Conservation (phyloP, 2,329 filamentous ascomycete species). For the Chaetomium sp. region DNA sequence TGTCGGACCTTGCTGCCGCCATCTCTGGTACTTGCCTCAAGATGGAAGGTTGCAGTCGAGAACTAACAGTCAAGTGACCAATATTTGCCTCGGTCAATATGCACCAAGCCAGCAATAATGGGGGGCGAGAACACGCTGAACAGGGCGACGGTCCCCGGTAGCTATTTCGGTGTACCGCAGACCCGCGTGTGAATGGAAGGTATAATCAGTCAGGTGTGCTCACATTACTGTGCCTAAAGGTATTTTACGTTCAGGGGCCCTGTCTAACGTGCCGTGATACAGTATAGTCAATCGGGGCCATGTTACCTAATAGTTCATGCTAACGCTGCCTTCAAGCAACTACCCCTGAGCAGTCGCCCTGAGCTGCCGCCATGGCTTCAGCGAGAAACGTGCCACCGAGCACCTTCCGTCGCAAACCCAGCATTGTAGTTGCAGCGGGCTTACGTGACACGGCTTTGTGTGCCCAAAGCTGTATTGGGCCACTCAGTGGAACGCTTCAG, state of each 20-base stretch:
- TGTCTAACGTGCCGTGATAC: neutral
- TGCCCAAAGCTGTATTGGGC: neutral
- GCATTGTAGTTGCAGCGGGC: neutral
- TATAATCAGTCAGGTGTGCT: neutral
- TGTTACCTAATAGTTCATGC: neutral
- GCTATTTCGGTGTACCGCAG: neutral
- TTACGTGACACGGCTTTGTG: neutral
- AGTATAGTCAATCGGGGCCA: neutral
- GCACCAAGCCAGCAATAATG: too few species aligned
- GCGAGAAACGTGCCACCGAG: neutral
- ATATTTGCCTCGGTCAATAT: neutral
- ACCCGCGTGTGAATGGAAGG: neutral
- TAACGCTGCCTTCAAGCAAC: neutral
- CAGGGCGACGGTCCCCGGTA: neutral
- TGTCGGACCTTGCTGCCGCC: neutral
- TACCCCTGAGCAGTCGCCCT: neutral
- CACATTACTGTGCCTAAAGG: neutral
- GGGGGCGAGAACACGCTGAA: neutral
- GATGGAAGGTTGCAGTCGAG: neutral
- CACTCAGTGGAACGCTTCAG: neutral
- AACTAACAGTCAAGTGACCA: neutral
- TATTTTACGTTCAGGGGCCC: neutral
- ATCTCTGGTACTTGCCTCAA: neutral
- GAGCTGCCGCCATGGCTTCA: too few species aligned
- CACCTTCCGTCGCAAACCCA: conserved; percentile 3